Evolutionary conservation across 306 rosid species (phyloP).

Genomic region (Trifolium pratense): DNA sequence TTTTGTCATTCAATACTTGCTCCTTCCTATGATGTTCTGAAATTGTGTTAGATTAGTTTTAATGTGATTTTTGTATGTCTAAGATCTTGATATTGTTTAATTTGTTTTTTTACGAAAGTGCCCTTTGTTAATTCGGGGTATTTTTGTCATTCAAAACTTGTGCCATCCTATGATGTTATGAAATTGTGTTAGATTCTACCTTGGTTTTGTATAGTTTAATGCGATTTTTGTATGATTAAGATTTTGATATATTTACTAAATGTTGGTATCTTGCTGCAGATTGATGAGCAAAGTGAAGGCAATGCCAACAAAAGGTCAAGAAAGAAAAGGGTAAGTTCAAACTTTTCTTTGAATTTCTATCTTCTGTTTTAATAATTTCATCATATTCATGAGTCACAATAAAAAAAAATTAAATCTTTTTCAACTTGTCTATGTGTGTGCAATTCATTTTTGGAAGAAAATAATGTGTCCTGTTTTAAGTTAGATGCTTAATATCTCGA

Average conservation of each 20-base stretch:
- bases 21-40: too few relatives aligned
- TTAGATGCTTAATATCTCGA: slow-evolving; percentile 12
- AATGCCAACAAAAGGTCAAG: slow-evolving; percentile 62
- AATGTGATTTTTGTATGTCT: too few relatives aligned
- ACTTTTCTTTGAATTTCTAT: not conserved
- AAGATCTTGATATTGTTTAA: too few relatives aligned
- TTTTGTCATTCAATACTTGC: too few relatives aligned
- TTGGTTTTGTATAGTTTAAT: not conserved
- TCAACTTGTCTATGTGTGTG: not conserved
- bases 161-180: not conserved
- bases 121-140: too few relatives aligned
- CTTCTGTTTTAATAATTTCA: slow-evolving; percentile 4
- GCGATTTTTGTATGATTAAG: not conserved
- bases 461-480: not conserved
- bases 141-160: too few relatives aligned
- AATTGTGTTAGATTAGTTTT: too few relatives aligned
- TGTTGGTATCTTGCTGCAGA: slow-evolving; percentile 49
- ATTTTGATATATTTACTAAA: too few relatives aligned
- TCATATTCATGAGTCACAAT: not conserved
- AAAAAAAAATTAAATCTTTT: not conserved
- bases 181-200: not conserved
- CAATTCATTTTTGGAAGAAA: not conserved
- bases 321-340: slow-evolving; percentile 65
- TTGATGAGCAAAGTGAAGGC: slow-evolving; percentile 45
- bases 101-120: too few relatives aligned